phyloP scores from a whole-genome alignment of 2,329 filamentous ascomycete genomes.

The Stagonosporopsis cucurbitacearum region DNA sequence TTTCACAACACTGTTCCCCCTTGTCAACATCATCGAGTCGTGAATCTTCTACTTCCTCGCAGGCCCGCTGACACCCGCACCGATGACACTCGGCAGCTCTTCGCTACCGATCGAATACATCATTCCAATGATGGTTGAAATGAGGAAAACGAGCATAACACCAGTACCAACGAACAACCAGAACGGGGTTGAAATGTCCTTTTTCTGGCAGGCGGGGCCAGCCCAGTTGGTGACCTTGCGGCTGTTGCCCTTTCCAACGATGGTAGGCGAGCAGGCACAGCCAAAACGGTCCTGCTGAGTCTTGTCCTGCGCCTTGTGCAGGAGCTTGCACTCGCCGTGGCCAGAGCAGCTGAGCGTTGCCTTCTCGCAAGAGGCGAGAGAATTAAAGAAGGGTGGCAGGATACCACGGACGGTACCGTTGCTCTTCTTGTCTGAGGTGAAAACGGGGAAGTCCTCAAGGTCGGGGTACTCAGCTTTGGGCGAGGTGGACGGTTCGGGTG shows the following conservation, averaged over 20 bases:
- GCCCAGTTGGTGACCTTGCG: constrained; percentile 76
- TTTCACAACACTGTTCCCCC: neutral
- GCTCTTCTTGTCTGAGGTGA: constrained; percentile 30
- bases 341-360: constrained; percentile 81
- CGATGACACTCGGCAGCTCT: constrained; percentile 90
- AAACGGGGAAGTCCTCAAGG: constrained; percentile 38
- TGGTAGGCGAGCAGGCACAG: constrained; percentile 74
- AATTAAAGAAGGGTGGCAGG: constrained; percentile 77
- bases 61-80: constrained; percentile 84
- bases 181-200: constrained; percentile 86
- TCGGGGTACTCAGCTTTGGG: constrained; percentile 31
- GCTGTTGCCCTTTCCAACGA: constrained; percentile 55
- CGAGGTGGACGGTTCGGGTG: constrained; percentile 35
- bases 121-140: constrained; percentile 76
- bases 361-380: constrained; percentile 70
- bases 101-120: constrained; percentile 84
- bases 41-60: constrained; percentile 46
- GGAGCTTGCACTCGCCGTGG: constrained; percentile 77
- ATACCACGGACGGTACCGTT: constrained; percentile 55
- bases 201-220: constrained; percentile 86
- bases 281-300: constrained; percentile 70
- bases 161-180: constrained; percentile 82
- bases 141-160: constrained; percentile 70
- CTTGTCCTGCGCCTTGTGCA: constrained; percentile 58
- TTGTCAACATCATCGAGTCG: neutral